Base-by-base conservation (phyloP, 177 flowering plant species). In the Vitis hybrid region DNA sequence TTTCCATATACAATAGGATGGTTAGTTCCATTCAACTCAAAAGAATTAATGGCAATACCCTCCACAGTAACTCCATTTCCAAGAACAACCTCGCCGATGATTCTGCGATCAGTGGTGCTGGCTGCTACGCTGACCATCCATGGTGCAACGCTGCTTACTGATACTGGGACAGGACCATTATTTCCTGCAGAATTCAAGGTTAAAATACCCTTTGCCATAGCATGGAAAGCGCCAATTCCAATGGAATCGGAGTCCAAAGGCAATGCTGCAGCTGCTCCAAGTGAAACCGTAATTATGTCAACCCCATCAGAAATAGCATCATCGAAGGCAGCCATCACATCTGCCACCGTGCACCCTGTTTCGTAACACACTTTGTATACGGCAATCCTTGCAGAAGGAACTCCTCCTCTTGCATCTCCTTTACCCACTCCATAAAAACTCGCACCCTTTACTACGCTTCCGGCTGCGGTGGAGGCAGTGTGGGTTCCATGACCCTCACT, bases 381-480 rank as follows among this genome's bases (percentile, higher is more conserved):
- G 1, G 86, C 83, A 29, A 84, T 73, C 31, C 86, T 59, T 7
- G 85, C 75, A 4, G 80, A 73, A 2, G 86, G 83, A 13, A 74
- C 81, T 1, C 81, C 86, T 29, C 84, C 86, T 51, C 81, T 75
- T 4, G 76, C 80, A 14, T 50, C 67, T 0, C 86, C 86, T 61
- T 72, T 11, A 1, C 66, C 86, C 1, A 81, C 6, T 20, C 81
- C 85, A 49, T 60, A 74, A 33, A 71, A 75, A 29, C 71, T 74
- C 2, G 48, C 78, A 50, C 15, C 71, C 4, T 49, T 57, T 8
- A 81, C 84, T 15, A 1, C 8, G 48, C 59, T 68, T 2, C 84
- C 84, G 0, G 80, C 80, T 11, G 78, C 82, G 2, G 59, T 80
- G 1, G 83, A 77, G 6, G 83, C 77, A 5, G 77, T 71, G 55